phyloP scores from a whole-genome alignment of 495 filamentous ascomycete genomes.

The Entonaema liquescens region DNA sequence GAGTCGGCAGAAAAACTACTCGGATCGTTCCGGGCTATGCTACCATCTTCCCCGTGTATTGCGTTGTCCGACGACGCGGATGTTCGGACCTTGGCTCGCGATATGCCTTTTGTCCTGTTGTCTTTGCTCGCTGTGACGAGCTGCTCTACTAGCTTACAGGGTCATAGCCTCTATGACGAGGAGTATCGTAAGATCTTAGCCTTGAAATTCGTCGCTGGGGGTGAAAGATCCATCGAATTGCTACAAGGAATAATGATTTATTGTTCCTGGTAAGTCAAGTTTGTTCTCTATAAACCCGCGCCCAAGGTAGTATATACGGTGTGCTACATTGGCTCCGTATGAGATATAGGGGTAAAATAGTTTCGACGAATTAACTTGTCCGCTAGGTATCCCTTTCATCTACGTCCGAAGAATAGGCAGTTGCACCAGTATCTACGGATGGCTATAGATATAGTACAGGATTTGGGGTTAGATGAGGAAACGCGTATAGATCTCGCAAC shows the following conservation, averaged over 20 bases:
- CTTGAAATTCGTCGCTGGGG: constrained; percentile 58
- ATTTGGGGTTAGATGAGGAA: constrained; percentile 54
- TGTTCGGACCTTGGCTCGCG: constrained; percentile 48
- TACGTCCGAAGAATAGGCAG: constrained; percentile 57
- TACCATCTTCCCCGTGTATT: constrained; percentile 53
- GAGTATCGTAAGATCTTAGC: constrained; percentile 60
- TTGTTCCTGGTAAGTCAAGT: constrained; percentile 53
- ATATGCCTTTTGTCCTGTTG: constrained; percentile 55
- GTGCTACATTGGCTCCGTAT: not conserved
- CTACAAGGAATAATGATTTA: constrained; percentile 57
- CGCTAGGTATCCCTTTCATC: constrained; percentile 58
- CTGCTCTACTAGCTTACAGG: constrained; percentile 53
- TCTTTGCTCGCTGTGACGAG: constrained; percentile 57
- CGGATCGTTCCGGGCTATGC: constrained; percentile 50
- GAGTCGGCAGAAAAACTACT: constrained; percentile 55
- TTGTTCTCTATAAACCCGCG: not conserved
- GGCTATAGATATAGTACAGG: constrained; percentile 56
- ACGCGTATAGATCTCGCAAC: constrained; percentile 29
- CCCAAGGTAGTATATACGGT: not conserved
- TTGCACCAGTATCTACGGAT: constrained; percentile 56
- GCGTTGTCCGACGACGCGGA: constrained; percentile 46
- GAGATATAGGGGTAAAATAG: not conserved
- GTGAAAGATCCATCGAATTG: constrained; percentile 56
- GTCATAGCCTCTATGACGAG: constrained; percentile 58
- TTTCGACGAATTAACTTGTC: constrained; percentile 1